A percentile compares a stretch with the other conserved stretches of the same genome.
These are phyloP conservation scores for Lachancea thermotolerans DNA, from an alignment of 805 yeast genomes.

Conservation along the genomic window DNA sequence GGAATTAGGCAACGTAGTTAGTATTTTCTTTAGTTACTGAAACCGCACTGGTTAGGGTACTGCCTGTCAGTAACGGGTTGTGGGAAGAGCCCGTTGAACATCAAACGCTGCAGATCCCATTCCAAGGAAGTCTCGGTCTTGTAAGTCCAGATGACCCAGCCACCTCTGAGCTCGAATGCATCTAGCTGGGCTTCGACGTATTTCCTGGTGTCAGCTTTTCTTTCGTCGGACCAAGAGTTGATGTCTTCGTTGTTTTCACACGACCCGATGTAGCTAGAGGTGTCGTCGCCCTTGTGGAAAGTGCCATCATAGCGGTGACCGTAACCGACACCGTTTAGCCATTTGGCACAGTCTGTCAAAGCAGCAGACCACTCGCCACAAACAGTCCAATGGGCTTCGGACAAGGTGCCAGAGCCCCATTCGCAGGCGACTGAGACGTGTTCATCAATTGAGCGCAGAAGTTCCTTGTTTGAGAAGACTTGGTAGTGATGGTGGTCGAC, in stretches of 20 bases:
- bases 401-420: slow-evolving; percentile 39
- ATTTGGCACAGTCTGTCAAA: slow-evolving; percentile 79
- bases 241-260: slow-evolving; percentile 49
- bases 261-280: slow-evolving; percentile 44
- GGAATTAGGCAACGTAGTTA: no score
- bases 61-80: slow-evolving; percentile 66
- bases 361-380: slow-evolving; percentile 93
- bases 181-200: slow-evolving; percentile 89
- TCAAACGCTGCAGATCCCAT: slow-evolving; percentile 73
- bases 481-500: slow-evolving; percentile 90
- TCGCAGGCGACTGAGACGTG: slow-evolving; percentile 52
- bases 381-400: slow-evolving; percentile 65
- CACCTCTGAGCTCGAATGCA: slow-evolving; percentile 65
- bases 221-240: slow-evolving; percentile 51
- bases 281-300: slow-evolving; percentile 31
- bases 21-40: slow-evolving; percentile 2
- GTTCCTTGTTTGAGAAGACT: slow-evolving; percentile 63
- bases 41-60: slow-evolving; percentile 62
- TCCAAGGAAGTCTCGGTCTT: slow-evolving; percentile 78
- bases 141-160: slow-evolving; percentile 95
- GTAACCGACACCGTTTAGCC: slow-evolving; percentile 82
- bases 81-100: slow-evolving; percentile 62
- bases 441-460: slow-evolving; percentile 50
- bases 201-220: slow-evolving; percentile 52
- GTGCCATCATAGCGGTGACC: slow-evolving; percentile 79